Base-by-base conservation (phyloP, 345 rosid species). In the Erodium maritimum region DNA sequence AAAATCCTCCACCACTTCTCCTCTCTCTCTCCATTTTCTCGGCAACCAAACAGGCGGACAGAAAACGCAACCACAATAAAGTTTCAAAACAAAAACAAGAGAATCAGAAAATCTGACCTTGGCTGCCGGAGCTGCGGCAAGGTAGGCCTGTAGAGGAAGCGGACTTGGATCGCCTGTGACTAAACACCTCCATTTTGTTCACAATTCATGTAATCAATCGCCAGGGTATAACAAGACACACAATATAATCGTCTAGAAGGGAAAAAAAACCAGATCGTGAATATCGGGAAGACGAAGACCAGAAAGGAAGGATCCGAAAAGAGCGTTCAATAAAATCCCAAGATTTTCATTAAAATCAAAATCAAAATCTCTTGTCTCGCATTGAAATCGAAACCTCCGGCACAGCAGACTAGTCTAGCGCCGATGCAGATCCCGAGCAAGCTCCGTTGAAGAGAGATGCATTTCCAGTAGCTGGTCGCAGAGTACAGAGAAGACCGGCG, bases 131-230 rank as follows among this genome's bases (percentile, higher is more conserved):
- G 62, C 64, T 60, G 6, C 20, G 37, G 58, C 64, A 78, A 75
- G 69, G 62, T 78, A n/a, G 33, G 66, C 51, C 73, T 69, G 50
- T 71, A 29, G 59, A 63, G 3, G 60, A 68, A 54, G 71, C 52
- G 55, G 59, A 50, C 63, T 61, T 61, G 56, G 73, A 65, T 69
- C 77, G 74, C 62, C 62, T 62, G 53, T 52, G 64, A 63, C 70
- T 75, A 67, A 76, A 72, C 29, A 52, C 57, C 70, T 86, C 81
- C 97, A 87, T 84, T 63, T 62, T 63, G 52, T 62, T 42, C 14
- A 42, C 14, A 42, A 42, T 7, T 7, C 48, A 10, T 7, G 16
- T 7, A 42, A 29, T 3, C 34, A 29, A 8, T 29, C 8, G 34
- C 5, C 34, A 29, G 34, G 3, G 34, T 29, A 3, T 29, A 3